Base-by-base conservation (phyloP, 129 eudicot species). In the Deinandra increscens region DNA sequence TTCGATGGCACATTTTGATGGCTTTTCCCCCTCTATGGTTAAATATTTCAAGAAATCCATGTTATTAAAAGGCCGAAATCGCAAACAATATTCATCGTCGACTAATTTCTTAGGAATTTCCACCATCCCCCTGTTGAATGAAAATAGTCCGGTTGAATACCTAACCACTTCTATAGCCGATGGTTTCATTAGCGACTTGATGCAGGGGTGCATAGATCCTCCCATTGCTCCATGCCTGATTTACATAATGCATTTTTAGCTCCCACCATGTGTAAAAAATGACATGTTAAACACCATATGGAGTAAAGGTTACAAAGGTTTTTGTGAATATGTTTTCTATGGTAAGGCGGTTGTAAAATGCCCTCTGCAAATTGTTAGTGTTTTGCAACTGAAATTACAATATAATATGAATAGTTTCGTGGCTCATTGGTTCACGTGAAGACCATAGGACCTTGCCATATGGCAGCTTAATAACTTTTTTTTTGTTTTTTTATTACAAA, bases 191-290 rank as follows among this genome's bases (percentile, higher is more conserved):
- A n/a, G 14, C 66, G 39, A 70, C 81, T 62, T 64, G 81, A 61
- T 77, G 76, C 42, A 51, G 8, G 3, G 81, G 81, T 0, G 81
- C 76, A n/a, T 77, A 54, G 14, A 77, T 70, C 41, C 76, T 77
- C 23, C 81, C 76, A 0, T 77, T 77, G 48, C 81, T 77, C 81
- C 81, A 77, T 53, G 76, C 81, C 81, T 77, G 37, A 20, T 58
- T 9, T 14, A 58, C 64, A 58, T 7, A 31, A 58, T 31, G n/a
- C 18, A 58, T 0, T 12, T 26, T 26, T 26, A 26, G 31, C 31
- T 26, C n/a, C n/a, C n/a, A n/a, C n/a, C n/a, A n/a, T n/a, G n/a
- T n/a, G n/a, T n/a, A n/a, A n/a, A n/a, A n/a, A n/a, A n/a, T n/a
- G n/a, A n/a, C n/a, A n/a, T n/a, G n/a, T n/a, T n/a, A n/a, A n/a